Conservation (phyloP, 1,284 basidiomycete genomes). For the Ceratobasidium papillatum region DNA sequence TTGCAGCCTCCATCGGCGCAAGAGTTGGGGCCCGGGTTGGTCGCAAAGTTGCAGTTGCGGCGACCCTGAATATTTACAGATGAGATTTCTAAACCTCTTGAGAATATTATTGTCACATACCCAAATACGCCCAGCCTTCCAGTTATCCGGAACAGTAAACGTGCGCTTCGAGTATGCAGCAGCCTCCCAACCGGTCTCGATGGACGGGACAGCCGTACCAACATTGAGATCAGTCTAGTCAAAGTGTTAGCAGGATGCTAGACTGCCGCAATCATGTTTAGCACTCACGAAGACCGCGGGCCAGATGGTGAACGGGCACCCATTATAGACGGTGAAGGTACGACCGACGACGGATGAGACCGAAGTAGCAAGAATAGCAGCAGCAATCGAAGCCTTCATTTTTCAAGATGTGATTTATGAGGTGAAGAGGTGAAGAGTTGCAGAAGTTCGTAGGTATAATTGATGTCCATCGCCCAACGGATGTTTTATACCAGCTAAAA, state of each 20-base stretch:
- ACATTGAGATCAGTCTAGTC: constrained; percentile 14
- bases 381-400: constrained; percentile 38
- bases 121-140: constrained; percentile 56
- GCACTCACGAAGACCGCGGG: constrained; percentile 47
- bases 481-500: too few species aligned
- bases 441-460: too few species aligned
- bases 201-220: constrained; percentile 47
- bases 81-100: background rate
- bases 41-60: too few species aligned
- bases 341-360: constrained; percentile 50
- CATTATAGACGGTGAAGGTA: constrained; percentile 55
- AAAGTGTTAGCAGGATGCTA: too few species aligned
- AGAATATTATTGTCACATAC: background rate
- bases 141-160: constrained; percentile 59
- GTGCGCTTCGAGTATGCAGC: constrained; percentile 51
- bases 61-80: constrained; percentile 19
- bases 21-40: too few species aligned
- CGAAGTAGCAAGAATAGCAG: constrained; percentile 47
- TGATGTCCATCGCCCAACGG: too few species aligned
- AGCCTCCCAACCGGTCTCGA: constrained; percentile 57
- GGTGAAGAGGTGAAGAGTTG: background rate
- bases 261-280: too few species aligned
- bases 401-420: background rate
- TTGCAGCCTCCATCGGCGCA: too few species aligned
- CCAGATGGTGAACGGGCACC: constrained; percentile 56